Conservation (phyloP, 1,284 basidiomycete species). For the Cystobasidium slooffiae region DNA sequence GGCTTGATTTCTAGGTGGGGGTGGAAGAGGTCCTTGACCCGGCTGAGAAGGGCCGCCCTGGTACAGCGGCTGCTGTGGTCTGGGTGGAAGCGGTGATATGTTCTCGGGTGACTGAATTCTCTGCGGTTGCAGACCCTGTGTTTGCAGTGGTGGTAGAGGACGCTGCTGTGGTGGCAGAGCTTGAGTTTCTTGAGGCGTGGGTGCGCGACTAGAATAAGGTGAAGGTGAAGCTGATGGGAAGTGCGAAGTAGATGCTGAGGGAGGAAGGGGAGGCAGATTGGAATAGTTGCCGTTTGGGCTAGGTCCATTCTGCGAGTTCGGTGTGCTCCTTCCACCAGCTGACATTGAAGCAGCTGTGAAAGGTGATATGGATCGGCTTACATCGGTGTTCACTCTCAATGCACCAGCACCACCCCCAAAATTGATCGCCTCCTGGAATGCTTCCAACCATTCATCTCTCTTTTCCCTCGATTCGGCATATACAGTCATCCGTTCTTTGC, state of each 20-base stretch:
- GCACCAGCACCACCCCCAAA: slow-evolving; percentile 35
- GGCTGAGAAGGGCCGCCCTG: not conserved
- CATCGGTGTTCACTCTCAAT: slow-evolving; percentile 37
- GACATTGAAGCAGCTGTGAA: slow-evolving; percentile 13
- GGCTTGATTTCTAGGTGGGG: not conserved
- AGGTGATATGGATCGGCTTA: slow-evolving; percentile 19
- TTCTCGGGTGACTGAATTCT: slow-evolving; percentile 1
- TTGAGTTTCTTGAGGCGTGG: slow-evolving; percentile 19
- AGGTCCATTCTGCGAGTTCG: slow-evolving; percentile 23
- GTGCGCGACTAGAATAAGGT: slow-evolving; percentile 11
- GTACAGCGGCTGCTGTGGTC: slow-evolving; percentile 13
- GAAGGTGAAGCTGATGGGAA: slow-evolving; percentile 35
- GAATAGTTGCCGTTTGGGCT: slow-evolving; percentile 1
- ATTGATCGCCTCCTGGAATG: slow-evolving; percentile 36
- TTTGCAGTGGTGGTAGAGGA: slow-evolving; percentile 13
- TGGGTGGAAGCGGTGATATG: not conserved
- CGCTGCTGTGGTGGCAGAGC: slow-evolving; percentile 22
- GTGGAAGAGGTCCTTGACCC: not conserved
- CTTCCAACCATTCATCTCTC: slow-evolving; percentile 44
- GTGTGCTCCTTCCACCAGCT: slow-evolving; percentile 21
- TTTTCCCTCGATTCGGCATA: slow-evolving; percentile 17
- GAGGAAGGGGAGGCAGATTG: slow-evolving; percentile 32
- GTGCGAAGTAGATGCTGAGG: slow-evolving; percentile 34
- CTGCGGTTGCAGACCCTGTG: not conserved
- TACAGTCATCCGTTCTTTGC: slow-evolving; percentile 77